Conservation (phyloP, 345 rosid species). For the Populus tremula region DNA sequence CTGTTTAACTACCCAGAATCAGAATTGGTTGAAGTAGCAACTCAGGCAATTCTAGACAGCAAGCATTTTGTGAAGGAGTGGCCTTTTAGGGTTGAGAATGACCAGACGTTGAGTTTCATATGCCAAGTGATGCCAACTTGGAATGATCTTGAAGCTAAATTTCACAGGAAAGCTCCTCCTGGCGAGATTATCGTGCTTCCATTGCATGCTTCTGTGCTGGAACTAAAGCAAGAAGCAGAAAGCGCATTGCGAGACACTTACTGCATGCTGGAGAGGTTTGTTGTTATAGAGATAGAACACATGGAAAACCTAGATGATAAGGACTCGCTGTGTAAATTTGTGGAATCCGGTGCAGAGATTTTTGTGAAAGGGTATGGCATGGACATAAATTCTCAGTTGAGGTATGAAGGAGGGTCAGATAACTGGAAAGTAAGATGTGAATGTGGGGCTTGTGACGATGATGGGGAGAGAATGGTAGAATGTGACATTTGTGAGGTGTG, state of each 20-base stretch:
- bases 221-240: constrained; percentile 61
- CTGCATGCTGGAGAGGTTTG: constrained; percentile 48
- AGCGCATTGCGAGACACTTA: constrained; percentile 66
- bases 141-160: constrained; percentile 25
- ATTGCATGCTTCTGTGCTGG: constrained; percentile 57
- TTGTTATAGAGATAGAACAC: constrained; percentile 49
- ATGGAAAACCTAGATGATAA: constrained; percentile 44
- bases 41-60: constrained; percentile 61
- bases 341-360: constrained; percentile 54
- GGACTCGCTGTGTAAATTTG: constrained; percentile 44
- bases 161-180: constrained; percentile 32
- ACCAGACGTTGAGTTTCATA: constrained; percentile 43
- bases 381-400: constrained; percentile 37
- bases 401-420: constrained; percentile 64
- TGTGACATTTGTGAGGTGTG: constrained; percentile 84
- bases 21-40: constrained; percentile 43
- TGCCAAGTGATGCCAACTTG: constrained; percentile 51
- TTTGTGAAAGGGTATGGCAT: constrained; percentile 51
- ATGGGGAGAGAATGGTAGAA: constrained; percentile 88
- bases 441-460: constrained; percentile 81
- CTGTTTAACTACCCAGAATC: constrained; percentile 56
- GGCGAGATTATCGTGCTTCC: constrained; percentile 64
- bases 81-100: constrained; percentile 54
- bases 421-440: constrained; percentile 76
- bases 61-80: constrained; percentile 76